Evolutionary conservation across 1,284 basidiomycete species (phyloP).

Genomic region (Stereum hirsutum): DNA sequence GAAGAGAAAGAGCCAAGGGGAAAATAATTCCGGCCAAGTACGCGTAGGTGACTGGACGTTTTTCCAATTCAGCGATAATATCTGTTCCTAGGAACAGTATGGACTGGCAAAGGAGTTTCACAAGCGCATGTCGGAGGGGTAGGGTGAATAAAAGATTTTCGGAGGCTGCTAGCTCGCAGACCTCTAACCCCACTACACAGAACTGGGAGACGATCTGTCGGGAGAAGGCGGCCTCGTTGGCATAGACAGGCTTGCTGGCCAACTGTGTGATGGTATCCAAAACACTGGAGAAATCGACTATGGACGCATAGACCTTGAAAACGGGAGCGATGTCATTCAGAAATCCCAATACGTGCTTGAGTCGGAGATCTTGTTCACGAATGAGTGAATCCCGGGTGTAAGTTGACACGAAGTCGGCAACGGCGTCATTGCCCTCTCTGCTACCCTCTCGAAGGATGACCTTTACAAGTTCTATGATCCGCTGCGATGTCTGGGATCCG

Average conservation of each 20-base stretch:
- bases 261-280: constrained; percentile 46
- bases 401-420: constrained; percentile 42
- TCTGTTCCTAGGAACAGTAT: constrained; percentile 47
- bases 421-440: constrained; percentile 24
- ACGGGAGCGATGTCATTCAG: constrained; percentile 51
- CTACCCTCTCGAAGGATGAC: constrained; percentile 47
- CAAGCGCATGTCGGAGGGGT: constrained; percentile 38
- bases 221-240: constrained; percentile 42
- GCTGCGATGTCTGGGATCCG: constrained; percentile 32
- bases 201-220: constrained; percentile 49
- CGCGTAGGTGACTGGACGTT: constrained; percentile 41
- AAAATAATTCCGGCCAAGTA: constrained; percentile 53
- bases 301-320: constrained; percentile 39
- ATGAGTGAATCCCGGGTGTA: constrained; percentile 38
- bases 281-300: constrained; percentile 55
- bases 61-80: constrained; percentile 49
- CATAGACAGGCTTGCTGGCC: constrained; percentile 36
- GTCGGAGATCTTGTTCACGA: constrained; percentile 27
- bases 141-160: constrained; percentile 41
- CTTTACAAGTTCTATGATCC: constrained; percentile 51
- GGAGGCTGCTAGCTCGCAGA: constrained; percentile 44
- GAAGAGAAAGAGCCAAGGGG: constrained; percentile 50
- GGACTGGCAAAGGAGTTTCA: constrained; percentile 43
- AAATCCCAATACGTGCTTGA: constrained; percentile 45
- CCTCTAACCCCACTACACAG: constrained; percentile 47